Evolutionary conservation across 495 filamentous ascomycete species (phyloP).

Genomic region (Aspergillus carlsbadensis): DNA sequence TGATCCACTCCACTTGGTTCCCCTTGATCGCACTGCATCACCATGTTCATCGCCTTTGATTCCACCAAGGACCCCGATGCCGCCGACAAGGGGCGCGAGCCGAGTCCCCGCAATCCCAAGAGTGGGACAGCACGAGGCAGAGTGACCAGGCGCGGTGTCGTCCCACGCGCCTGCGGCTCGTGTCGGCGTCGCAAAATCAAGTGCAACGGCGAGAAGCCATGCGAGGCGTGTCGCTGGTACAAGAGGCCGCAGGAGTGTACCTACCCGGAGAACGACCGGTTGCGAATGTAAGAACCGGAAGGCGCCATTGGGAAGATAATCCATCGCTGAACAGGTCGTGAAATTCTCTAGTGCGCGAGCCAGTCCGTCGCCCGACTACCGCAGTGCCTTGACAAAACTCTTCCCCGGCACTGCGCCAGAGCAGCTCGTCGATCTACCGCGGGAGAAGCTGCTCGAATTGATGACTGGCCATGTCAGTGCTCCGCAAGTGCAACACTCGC

Average conservation of each 20-base stretch:
- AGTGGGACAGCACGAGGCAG: not conserved
- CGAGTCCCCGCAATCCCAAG: not conserved
- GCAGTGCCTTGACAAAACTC: constrained; percentile 14
- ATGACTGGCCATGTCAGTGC: constrained; percentile 10
- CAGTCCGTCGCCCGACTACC: constrained; percentile 7
- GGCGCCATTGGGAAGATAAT: too few relatives aligned
- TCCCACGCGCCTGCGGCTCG: not conserved
- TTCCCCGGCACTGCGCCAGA: constrained; percentile 22
- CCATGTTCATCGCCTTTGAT: not conserved
- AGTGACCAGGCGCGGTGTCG: not conserved
- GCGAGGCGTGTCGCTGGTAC: constrained; percentile 29
- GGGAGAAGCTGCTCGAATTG: constrained; percentile 19
- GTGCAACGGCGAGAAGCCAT: constrained; percentile 27
- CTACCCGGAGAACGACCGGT: constrained; percentile 8
- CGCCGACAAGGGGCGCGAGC: not conserved
- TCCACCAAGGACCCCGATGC: not conserved
- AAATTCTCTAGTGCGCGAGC: not conserved
- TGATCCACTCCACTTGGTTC: too few relatives aligned
- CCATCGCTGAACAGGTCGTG: too few relatives aligned
- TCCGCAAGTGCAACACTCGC: not conserved
- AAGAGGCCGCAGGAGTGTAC: constrained; percentile 8
- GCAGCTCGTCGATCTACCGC: constrained; percentile 16
- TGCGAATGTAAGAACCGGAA: not conserved
- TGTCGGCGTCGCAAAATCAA: constrained; percentile 28
- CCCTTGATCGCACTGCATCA: too few relatives aligned